Base-by-base conservation (phyloP, 306 rosid genomes). In the Alnus glutinosa region DNA sequence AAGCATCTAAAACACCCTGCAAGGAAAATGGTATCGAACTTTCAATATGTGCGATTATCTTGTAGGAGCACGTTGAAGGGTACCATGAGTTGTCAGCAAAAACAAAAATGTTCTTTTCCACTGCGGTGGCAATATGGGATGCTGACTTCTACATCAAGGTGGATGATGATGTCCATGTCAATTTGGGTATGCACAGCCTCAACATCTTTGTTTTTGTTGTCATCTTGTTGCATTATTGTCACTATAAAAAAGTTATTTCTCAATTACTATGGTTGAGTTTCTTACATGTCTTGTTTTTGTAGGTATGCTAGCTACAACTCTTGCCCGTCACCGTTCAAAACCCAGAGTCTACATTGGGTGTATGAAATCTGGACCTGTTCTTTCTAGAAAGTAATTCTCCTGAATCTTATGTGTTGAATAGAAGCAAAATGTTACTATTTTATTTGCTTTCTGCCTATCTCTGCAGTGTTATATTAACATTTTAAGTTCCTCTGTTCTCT, bases 331-430 rank as follows among this genome's bases (percentile, higher is more conserved):
- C 81, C 92, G 91, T 36, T 87, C 98, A 73, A 95, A 93, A 84
- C 99, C 99, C 9, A 90, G 98, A 77, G 97, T 95, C 62, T 95
- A 95, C 78, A 90, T 96, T 32, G 99, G 99, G 34, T 96, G 99
- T 77, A 96, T 96, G 99, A 96, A 96, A 88, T 96, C 99, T 77
- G 98, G 99, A 76, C 97, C 98, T 11, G 99, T 96, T 77, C 94
- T 96, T 75, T 84, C 97, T 54, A 87, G 90, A 83, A 93, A 83
- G 99, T 96, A 91, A 81, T 54, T 76, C 77, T 80, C 75, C 78
- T 19, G 10, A 16, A 44, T 49, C 48, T 59, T 30, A 63, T 46
- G 47, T 63, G 23, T 61, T 47, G 39, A 77, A 69, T 61, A 49
- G 55, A 34, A 42, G 55, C 52, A 75, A 51, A 13, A 19, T 76